Percentiles rank a stretch among this genome's conserved stretches.
Conservation (phyloP, 345 rosid species). For the Lagerstroemia speciosa region DNA sequence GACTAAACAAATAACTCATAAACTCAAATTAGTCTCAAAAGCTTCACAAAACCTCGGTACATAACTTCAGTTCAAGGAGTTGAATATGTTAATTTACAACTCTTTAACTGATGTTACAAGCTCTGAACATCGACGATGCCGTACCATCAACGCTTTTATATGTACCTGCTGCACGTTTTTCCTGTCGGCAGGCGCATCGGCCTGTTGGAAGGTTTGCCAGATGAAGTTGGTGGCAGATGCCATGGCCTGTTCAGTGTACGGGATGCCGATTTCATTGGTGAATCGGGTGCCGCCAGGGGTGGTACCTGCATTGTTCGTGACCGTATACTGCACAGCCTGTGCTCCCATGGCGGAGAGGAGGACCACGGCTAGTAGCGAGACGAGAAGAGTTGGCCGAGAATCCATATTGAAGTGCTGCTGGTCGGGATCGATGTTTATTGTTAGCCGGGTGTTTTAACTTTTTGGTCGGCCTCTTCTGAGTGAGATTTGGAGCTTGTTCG, state of each 20-base stretch:
- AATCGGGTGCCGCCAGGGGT: slow-evolving; percentile 27
- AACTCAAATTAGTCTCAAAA: too few relatives aligned
- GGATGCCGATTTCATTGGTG: slow-evolving; percentile 23
- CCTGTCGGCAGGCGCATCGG: slow-evolving; percentile 13
- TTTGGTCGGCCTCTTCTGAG: not conserved
- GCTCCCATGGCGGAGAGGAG: slow-evolving; percentile 14
- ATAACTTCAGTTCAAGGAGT: too few relatives aligned
- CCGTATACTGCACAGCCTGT: slow-evolving; percentile 23
- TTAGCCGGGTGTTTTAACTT: slow-evolving; percentile 7
- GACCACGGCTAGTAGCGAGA: slow-evolving; percentile 12
- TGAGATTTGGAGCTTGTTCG: not conserved
- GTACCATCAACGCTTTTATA: too few relatives aligned
- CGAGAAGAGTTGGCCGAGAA: slow-evolving; percentile 1
- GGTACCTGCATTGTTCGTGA: slow-evolving; percentile 24
- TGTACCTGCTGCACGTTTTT: slow-evolving; percentile 12
- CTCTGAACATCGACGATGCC: too few relatives aligned
- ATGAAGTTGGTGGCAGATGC: slow-evolving; percentile 27
- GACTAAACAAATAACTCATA: not conserved
- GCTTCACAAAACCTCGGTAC: too few relatives aligned
- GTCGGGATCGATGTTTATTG: too few relatives aligned
- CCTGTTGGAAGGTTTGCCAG: slow-evolving; percentile 29
- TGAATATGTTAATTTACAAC: too few relatives aligned
- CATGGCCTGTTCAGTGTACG: slow-evolving; percentile 18
- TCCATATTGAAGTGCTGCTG: too few relatives aligned
- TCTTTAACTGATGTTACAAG: too few relatives aligned